A percentile compares a stretch with the other conserved stretches of the same genome.
Evolutionary conservation across 768 basidiomycete genomes (phyloP).

Genomic region (Lactifluus volemus): DNA sequence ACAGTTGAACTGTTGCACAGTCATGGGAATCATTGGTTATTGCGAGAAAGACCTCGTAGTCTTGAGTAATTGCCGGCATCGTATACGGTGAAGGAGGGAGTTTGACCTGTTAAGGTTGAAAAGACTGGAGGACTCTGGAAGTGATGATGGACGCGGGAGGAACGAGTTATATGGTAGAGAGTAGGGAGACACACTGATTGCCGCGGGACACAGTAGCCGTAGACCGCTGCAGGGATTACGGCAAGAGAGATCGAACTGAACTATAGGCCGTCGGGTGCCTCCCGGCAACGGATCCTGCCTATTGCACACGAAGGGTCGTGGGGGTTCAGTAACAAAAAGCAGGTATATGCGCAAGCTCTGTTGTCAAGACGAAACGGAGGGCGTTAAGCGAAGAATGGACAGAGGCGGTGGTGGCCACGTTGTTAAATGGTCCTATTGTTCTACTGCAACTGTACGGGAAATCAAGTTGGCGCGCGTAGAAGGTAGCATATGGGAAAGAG

Average conservation of each 20-base stretch:
- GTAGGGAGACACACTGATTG: constrained; percentile 8
- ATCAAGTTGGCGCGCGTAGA: constrained; percentile 16
- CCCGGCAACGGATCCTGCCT: constrained; percentile 19
- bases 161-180: constrained; percentile 5
- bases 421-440: constrained; percentile 17
- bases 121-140: constrained; percentile 5
- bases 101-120: constrained; percentile 27
- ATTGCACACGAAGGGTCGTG: constrained; percentile 16
- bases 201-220: constrained; percentile 16
- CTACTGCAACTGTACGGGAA: constrained; percentile 12
- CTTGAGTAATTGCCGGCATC: constrained; percentile 54
- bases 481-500: constrained; percentile 18
- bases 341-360: background rate
- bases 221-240: constrained; percentile 17
- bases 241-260: constrained; percentile 12
- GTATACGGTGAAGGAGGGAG: constrained; percentile 29
- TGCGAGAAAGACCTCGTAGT: constrained; percentile 59
- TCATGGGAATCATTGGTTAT: constrained; percentile 63
- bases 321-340: constrained; percentile 12
- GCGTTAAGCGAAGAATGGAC: constrained; percentile 16
- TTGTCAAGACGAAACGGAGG: constrained; percentile 14
- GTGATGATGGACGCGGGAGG: constrained; percentile 10
- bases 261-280: constrained; percentile 4
- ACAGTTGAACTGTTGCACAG: constrained; percentile 52
- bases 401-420: constrained; percentile 13